A percentile compares a stretch with the other conserved stretches of the same genome.
phyloP scores from a whole-genome alignment of 2,329 filamentous ascomycete species.

The Verticillium longisporum region DNA sequence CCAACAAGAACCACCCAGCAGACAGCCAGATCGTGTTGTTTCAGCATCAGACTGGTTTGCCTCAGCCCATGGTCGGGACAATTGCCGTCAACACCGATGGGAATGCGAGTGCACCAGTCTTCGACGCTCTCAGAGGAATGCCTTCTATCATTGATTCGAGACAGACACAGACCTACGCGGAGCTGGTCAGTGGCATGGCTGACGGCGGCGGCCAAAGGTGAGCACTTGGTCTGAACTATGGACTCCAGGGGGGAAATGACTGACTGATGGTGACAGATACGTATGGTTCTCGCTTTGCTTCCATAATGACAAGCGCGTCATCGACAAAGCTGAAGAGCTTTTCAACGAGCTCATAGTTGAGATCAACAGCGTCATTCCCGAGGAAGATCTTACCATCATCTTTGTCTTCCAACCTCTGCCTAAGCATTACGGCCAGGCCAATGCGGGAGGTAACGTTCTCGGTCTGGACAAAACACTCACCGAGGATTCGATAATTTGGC shows the following conservation, averaged over 20 bases:
- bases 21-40: neutral
- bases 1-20: neutral
- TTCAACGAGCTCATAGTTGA: constrained; percentile 1
- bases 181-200: constrained; percentile 4
- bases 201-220: constrained; percentile 1
- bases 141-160: constrained; percentile 1
- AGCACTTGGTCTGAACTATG: neutral
- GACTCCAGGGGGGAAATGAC: too few species aligned
- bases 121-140: constrained; percentile 1
- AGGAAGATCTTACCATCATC: constrained; percentile 5
- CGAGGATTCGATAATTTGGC: neutral
- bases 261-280: neutral
- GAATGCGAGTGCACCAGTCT: neutral
- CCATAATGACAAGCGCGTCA: neutral
- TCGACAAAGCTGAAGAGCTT: constrained; percentile 5
- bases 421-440: constrained; percentile 4
- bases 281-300: constrained; percentile 4
- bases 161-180: constrained; percentile 1
- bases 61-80: neutral
- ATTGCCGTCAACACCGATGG: constrained; percentile 4
- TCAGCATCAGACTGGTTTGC: neutral
- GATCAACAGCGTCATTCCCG: neutral
- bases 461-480: neutral
- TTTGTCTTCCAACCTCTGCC: constrained; percentile 9
- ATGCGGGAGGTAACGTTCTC: constrained; percentile 4